Conservation (phyloP, 228 moss, liverwort and hornwort species). For the Sphagnum fallax region DNA sequence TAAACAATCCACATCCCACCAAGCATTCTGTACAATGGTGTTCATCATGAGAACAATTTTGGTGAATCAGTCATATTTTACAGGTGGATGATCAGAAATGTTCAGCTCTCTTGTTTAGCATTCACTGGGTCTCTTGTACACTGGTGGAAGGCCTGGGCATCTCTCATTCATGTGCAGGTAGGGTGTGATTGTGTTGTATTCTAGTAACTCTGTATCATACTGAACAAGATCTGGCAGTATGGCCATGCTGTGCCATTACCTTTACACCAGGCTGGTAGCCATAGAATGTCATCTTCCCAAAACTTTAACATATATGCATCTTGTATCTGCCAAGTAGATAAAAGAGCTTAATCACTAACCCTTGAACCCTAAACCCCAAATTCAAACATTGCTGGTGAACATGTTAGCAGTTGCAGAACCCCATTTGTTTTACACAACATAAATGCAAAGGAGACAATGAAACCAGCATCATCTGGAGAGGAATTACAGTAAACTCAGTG, state of each 20-base stretch:
- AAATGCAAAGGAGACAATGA: too few relatives aligned
- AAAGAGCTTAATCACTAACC: too few relatives aligned
- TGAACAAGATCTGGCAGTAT: slow-evolving; percentile 50
- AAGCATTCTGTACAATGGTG: background rate
- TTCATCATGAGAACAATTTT: background rate
- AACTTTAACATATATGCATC: slow-evolving; percentile 67
- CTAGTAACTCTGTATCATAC: slow-evolving; percentile 51
- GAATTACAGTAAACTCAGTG: slow-evolving; percentile 49
- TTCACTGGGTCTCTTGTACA: slow-evolving; percentile 25
- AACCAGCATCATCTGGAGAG: background rate
- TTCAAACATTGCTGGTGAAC: background rate
- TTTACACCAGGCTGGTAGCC: slow-evolving; percentile 53
- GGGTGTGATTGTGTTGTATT: slow-evolving; percentile 39
- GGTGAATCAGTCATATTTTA: background rate
- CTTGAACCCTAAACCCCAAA: background rate
- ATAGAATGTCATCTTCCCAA: slow-evolving; percentile 37
- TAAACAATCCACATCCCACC: background rate
- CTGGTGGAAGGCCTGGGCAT: slow-evolving; percentile 51
- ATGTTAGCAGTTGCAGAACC: background rate
- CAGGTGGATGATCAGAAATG: background rate
- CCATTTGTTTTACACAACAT: background rate
- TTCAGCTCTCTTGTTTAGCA: slow-evolving; percentile 23
- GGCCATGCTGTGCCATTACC: slow-evolving; percentile 17
- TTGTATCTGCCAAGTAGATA: slow-evolving; percentile 22
- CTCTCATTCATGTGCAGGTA: slow-evolving; percentile 57